Conservation (phyloP, 2,329 filamentous ascomycete species). For the Penicillium carneum region DNA sequence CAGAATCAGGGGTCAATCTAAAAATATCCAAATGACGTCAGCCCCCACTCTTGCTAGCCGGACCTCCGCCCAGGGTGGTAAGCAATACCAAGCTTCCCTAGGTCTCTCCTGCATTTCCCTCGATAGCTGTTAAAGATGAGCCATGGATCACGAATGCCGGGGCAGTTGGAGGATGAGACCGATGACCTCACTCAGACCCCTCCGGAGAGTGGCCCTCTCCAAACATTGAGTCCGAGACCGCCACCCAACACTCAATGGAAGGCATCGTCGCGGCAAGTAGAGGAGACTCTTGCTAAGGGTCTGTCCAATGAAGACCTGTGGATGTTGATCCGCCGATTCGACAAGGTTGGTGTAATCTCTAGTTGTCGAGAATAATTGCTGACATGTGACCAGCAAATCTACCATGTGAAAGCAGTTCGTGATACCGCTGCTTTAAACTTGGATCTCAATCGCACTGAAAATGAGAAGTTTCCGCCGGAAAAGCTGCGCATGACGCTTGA, state of each 20-base stretch:
- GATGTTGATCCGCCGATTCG: constrained; percentile 74
- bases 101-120: not conserved
- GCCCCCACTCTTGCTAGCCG: constrained; percentile 17
- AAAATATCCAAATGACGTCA: constrained; percentile 24
- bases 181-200: constrained; percentile 15
- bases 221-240: constrained; percentile 19
- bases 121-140: constrained; percentile 21
- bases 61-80: constrained; percentile 4
- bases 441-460: constrained; percentile 80
- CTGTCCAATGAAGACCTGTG: constrained; percentile 76
- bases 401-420: constrained; percentile 73
- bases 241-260: constrained; percentile 32
- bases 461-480: constrained; percentile 83
- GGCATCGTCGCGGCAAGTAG: constrained; percentile 26
- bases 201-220: constrained; percentile 19
- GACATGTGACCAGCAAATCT: constrained; percentile 64
- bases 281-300: constrained; percentile 66
- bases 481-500: constrained; percentile 81
- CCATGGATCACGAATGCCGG: constrained; percentile 19
- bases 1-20: not conserved
- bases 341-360: constrained; percentile 63
- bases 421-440: constrained; percentile 68
- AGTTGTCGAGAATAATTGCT: constrained; percentile 6
- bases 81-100: constrained; percentile 16
- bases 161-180: constrained; percentile 21